phyloP scores from a whole-genome alignment of 1,139 yeast genomes.

The Geotrichum fermentans region DNA sequence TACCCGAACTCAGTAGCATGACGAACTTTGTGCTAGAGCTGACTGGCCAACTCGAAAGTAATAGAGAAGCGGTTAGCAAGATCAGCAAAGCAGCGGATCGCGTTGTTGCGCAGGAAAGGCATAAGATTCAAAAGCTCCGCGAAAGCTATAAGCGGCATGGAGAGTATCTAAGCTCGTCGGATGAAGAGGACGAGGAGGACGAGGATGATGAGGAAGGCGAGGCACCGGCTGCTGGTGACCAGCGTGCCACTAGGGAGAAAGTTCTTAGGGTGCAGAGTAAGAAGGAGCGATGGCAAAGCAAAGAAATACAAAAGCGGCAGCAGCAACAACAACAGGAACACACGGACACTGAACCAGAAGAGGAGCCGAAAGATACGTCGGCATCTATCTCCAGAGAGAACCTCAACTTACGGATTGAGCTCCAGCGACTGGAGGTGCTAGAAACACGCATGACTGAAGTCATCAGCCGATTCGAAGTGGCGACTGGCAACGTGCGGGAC shows the following conservation, averaged over 20 bases:
- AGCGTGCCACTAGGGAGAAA: neutral
- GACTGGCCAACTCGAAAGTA: conserved; percentile 3
- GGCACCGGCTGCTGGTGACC: neutral
- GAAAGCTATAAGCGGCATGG: conserved; percentile 4
- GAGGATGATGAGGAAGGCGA: neutral
- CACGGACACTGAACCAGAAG: neutral
- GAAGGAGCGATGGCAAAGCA: neutral
- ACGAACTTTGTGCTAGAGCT: conserved; percentile 14
- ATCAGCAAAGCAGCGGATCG: conserved; percentile 13
- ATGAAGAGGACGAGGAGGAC: neutral
- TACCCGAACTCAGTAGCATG: conserved; percentile 14
- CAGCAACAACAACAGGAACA: neutral
- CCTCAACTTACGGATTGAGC: conserved; percentile 27
- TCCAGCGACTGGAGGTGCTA: conserved; percentile 29
- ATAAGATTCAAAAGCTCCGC: conserved; percentile 1
- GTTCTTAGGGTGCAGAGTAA: conserved; percentile 4
- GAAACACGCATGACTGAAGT: conserved; percentile 26
- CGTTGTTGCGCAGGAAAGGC: conserved; percentile 9
- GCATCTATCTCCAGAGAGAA: conserved; percentile 19
- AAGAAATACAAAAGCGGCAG: neutral
- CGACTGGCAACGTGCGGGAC: conserved; percentile 24
- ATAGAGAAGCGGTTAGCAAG: conserved; percentile 12
- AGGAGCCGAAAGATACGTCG: conserved; percentile 4
- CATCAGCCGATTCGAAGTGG: conserved; percentile 26
- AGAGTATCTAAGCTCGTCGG: neutral